Conservation (phyloP, 805 yeast genomes). For the Komagataella pseudopastoris region DNA sequence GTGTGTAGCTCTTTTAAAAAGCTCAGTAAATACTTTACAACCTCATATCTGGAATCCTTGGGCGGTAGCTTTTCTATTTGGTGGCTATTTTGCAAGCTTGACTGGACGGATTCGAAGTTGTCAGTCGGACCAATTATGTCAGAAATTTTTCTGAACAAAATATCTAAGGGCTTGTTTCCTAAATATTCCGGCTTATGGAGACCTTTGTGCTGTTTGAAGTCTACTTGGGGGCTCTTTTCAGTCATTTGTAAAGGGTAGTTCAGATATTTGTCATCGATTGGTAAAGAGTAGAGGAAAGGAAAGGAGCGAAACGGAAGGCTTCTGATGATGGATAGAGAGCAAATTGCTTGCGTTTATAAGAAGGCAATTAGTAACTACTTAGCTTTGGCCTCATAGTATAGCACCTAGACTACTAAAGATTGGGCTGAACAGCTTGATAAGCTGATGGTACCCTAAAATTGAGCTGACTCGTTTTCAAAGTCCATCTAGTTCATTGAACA, state of each 20-base stretch:
- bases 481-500: background rate
- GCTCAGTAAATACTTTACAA: slow-evolving; percentile 22
- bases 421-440: background rate
- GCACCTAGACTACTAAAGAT: background rate
- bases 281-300: background rate
- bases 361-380: background rate
- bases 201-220: background rate
- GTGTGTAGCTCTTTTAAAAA: slow-evolving; percentile 25
- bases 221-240: background rate
- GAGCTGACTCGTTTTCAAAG: too few relatives aligned
- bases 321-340: background rate
- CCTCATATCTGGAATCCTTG: slow-evolving; percentile 9
- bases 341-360: background rate
- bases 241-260: background rate
- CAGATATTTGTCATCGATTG: background rate
- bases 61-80: background rate
- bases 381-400: background rate
- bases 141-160: slow-evolving; percentile 15
- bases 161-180: slow-evolving; percentile 18
- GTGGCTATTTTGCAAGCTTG: background rate
- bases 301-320: background rate
- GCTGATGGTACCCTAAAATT: too few relatives aligned
- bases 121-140: background rate
- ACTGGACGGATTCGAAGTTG: background rate
- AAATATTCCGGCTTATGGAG: slow-evolving; percentile 9